Base-by-base conservation (phyloP, 116 monocot species). In the Iris pallida region DNA sequence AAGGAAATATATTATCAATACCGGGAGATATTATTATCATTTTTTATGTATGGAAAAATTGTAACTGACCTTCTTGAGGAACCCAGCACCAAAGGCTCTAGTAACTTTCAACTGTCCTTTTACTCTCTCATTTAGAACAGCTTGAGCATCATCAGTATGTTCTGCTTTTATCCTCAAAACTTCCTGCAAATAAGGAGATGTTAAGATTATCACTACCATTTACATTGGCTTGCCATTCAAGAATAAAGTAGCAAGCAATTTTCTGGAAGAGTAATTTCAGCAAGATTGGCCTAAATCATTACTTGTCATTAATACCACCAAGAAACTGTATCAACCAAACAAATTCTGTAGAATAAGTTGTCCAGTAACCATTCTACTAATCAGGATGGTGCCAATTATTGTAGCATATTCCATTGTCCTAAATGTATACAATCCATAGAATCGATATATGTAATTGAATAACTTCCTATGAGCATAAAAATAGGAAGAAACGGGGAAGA, bases 61-160 rank as follows among this genome's bases (percentile, higher is more conserved):
- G 56, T 47, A 51, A 44, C 75, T 66, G 45, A 96, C 96, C 86
- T 86, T 88, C 74, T 96, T 96, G 42, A 96, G 89, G 75, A 96
- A 96, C 12, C 78, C 96, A 68, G 96, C 96, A 54, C 96, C 96
- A 88, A 96, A 96, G 43, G 96, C 96, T 77, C 96, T 84, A 42
- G 96, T 96, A 57, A 96, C 92, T 69, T 96, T 86, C 65, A 96
- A 73, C 63, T 96, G 91, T 20, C 96, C 96, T 71, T 96, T 96
- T 30, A 96, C 96, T 81, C 96, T 88, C 49, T 86, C 96, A 71
- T 96, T 96, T 19, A 91, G 76, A 44, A 96, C 76, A 53, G 89
- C 76, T 73, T 91, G 91, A 65, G 45, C 59, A 71, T 96, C 96
- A 64, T 96, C 89, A 53, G 44, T 46, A 80, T 96, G 96, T 65